These are phyloP conservation scores for Alternaria sp. DNA, from an alignment of 2,329 filamentous ascomycete species.

Conservation along the genomic window DNA sequence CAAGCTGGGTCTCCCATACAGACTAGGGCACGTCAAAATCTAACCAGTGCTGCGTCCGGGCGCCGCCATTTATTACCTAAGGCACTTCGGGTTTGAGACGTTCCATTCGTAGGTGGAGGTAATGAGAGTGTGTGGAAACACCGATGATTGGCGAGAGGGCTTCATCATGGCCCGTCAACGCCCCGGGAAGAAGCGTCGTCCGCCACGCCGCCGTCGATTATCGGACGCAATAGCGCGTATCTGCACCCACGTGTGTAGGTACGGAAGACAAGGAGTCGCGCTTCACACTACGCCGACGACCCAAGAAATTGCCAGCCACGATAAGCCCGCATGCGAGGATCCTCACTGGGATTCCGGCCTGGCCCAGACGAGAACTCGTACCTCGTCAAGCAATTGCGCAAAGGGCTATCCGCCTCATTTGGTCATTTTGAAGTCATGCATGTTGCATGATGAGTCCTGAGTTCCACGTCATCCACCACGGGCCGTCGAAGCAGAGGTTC, in stretches of 20 bases:
- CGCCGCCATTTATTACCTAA: constrained; percentile 28
- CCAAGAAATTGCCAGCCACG: constrained; percentile 21
- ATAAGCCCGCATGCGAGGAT: constrained; percentile 25
- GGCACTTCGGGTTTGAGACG: constrained; percentile 19
- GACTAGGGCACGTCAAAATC: constrained; percentile 12
- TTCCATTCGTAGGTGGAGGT: constrained; percentile 15
- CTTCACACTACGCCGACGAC: constrained; percentile 5
- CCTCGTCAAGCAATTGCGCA: not conserved
- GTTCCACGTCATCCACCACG: not conserved
- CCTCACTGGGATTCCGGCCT: constrained; percentile 30
- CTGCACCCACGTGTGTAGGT: constrained; percentile 22
- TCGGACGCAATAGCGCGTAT: constrained; percentile 17
- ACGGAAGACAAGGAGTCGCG: constrained; percentile 13
- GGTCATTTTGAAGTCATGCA: not conserved
- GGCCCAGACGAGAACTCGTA: constrained; percentile 15
- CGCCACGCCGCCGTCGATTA: constrained; percentile 23
- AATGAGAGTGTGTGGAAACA: constrained; percentile 15
- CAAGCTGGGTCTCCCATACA: constrained; percentile 28
- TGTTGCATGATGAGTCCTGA: not conserved
- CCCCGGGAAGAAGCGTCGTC: constrained; percentile 29
- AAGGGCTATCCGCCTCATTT: not conserved
- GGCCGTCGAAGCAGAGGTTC: not conserved
- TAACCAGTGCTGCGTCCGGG: constrained; percentile 12
- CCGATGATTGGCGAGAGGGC: constrained; percentile 15
- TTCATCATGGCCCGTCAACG: constrained; percentile 13